These are phyloP conservation scores for Lepidium campestre DNA, from an alignment of 441 rosid genomes.

Conservation along the genomic window DNA sequence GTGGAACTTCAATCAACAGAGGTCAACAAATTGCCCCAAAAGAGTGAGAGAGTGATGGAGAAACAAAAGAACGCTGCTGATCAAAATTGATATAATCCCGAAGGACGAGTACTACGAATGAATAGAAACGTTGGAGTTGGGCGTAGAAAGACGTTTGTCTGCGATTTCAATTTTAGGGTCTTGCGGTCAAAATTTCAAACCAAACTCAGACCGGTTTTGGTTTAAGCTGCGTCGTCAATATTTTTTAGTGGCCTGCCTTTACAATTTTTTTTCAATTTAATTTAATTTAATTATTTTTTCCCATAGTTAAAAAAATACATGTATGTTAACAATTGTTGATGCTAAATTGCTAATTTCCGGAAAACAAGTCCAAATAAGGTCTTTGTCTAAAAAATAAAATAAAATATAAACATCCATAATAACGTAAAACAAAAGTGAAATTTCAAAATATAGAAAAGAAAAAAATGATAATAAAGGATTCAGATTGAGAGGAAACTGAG, in stretches of 20 bases:
- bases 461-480: neutral
- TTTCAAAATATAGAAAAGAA: neutral
- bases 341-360: neutral
- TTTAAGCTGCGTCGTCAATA: no score
- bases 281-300: no score
- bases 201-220: neutral
- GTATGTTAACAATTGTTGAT: neutral
- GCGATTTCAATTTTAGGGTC: slow-evolving; percentile 1
- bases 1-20: neutral
- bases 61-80: neutral
- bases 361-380: neutral
- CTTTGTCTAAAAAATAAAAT: neutral
- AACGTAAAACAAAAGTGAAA: neutral
- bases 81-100: no score
- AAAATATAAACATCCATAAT: neutral
- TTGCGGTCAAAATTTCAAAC: neutral
- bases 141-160: neutral
- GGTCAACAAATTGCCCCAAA: neutral
- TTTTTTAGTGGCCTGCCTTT: no score
- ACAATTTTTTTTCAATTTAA: no score
- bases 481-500: neutral
- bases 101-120: neutral
- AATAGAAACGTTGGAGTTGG: neutral
- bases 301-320: no score
- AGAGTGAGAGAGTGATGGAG: neutral